phyloP scores from a whole-genome alignment of 2,329 filamentous ascomycete genomes.

The Neopestalotiopsis clavispora region DNA sequence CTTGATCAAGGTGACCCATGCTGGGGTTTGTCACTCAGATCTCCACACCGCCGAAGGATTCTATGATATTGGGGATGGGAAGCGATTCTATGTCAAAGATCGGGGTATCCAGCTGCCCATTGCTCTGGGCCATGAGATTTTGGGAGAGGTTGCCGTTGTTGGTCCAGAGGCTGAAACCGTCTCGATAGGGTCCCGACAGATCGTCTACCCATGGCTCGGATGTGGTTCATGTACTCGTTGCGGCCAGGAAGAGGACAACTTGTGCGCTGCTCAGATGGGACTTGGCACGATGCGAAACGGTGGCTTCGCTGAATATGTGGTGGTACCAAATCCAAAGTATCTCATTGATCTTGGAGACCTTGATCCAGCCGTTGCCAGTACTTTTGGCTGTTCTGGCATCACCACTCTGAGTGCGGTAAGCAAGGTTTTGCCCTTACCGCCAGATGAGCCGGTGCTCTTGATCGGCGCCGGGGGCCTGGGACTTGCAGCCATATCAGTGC shows the following conservation, averaged over 20 bases:
- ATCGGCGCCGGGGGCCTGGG: not conserved
- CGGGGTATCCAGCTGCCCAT: not conserved
- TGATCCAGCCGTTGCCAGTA: not conserved
- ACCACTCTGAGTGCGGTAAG: not conserved
- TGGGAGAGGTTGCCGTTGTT: not conserved
- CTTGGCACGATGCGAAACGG: not conserved
- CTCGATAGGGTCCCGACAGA: not conserved
- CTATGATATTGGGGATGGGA: conserved; percentile 3
- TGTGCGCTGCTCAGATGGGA: not conserved
- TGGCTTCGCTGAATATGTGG: conserved; percentile 3
- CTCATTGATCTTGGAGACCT: not conserved
- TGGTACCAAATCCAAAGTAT: not conserved
- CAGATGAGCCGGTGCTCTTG: not conserved
- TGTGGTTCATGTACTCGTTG: not conserved
- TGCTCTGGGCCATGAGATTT: not conserved
- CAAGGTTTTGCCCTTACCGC: not conserved
- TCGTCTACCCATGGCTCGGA: conserved; percentile 4
- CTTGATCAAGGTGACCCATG: conserved; percentile 1
- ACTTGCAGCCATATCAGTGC: not conserved
- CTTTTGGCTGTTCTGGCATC: conserved; percentile 4
- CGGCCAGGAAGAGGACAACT: not conserved
- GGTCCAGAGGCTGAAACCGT: not conserved
- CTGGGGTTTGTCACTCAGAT: conserved; percentile 2
- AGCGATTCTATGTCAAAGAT: not conserved
- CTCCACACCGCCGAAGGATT: not conserved